Evolutionary conservation across 2,329 filamentous ascomycete genomes (phyloP).

Genomic region (Botrytis medusae): DNA sequence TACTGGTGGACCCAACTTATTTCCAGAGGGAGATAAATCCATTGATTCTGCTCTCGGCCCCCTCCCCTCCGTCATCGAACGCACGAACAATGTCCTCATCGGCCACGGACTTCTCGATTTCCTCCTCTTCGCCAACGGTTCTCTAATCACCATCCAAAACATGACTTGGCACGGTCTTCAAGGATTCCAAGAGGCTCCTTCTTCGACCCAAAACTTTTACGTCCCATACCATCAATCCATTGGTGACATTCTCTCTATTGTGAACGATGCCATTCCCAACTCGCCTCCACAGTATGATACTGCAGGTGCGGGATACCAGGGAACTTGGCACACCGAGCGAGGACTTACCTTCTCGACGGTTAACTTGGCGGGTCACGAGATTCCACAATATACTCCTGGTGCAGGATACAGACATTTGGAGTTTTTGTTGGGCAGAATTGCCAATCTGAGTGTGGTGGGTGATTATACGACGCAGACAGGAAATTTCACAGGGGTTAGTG

Average conservation of each 20-base stretch:
- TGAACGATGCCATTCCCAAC: constrained; percentile 26
- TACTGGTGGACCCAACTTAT: constrained; percentile 46
- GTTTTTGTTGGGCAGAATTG: constrained; percentile 59
- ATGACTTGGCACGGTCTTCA: constrained; percentile 69
- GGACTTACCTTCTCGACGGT: constrained; percentile 61
- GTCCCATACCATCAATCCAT: constrained; percentile 48
- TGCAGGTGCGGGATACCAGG: constrained; percentile 41
- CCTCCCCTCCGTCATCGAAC: constrained; percentile 60
- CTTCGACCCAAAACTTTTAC: constrained; percentile 31
- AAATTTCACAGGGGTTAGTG: constrained; percentile 31
- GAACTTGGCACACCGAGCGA: constrained; percentile 59
- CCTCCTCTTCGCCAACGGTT: constrained; percentile 62
- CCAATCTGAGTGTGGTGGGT: constrained; percentile 43
- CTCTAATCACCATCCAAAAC: constrained; percentile 65
- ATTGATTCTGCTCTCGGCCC: constrained; percentile 50
- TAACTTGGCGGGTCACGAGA: constrained; percentile 54
- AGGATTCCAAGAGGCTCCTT: constrained; percentile 53
- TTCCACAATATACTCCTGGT: constrained; percentile 56
- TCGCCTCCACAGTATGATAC: constrained; percentile 30
- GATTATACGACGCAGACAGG: constrained; percentile 36
- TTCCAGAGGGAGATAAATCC: constrained; percentile 48
- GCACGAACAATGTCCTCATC: constrained; percentile 59
- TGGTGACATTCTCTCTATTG: constrained; percentile 47
- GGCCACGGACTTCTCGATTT: constrained; percentile 62
- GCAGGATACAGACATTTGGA: constrained; percentile 60